These are phyloP conservation scores for Trichoderma reesei DNA, from an alignment of 495 filamentous ascomycete species.

Conservation along the genomic window DNA sequence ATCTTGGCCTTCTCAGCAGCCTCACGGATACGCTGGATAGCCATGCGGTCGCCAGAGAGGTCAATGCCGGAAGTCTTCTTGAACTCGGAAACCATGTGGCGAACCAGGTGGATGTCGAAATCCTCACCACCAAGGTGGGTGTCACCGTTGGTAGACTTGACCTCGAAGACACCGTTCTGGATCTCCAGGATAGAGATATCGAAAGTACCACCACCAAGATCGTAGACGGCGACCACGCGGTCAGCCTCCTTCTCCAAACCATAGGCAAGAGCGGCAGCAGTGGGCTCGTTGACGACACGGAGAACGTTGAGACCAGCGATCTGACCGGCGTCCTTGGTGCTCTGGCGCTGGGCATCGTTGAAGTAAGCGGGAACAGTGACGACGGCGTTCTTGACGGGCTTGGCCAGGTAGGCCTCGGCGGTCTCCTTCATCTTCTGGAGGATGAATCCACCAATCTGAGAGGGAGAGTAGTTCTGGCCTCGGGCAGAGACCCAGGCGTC, in stretches of 20 bases:
- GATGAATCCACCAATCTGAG: slow-evolving; percentile 94
- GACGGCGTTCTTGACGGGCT: slow-evolving; percentile 85
- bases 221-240: slow-evolving; percentile 88
- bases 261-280: slow-evolving; percentile 88
- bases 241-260: slow-evolving; percentile 90
- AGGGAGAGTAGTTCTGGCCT: slow-evolving; percentile 95
- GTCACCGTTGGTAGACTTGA: slow-evolving; percentile 98
- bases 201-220: slow-evolving; percentile 97
- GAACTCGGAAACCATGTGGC: slow-evolving; percentile 89
- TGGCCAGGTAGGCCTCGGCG: slow-evolving; percentile 81
- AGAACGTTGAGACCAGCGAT: slow-evolving; percentile 92
- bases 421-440: slow-evolving; percentile 99
- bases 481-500: slow-evolving; percentile 97
- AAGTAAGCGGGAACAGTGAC: slow-evolving; percentile 97
- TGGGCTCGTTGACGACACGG: slow-evolving; percentile 95
- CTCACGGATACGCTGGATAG: slow-evolving; percentile 97
- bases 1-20: slow-evolving; percentile 99
- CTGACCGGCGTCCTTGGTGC: slow-evolving; percentile 95
- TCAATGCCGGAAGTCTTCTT: slow-evolving; percentile 93
- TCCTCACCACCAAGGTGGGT: slow-evolving; percentile 97
- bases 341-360: slow-evolving; percentile 96
- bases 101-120: slow-evolving; percentile 94
- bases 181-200: slow-evolving; percentile 98
- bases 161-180: slow-evolving; percentile 95
- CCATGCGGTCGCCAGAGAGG: slow-evolving; percentile 90